A percentile compares a stretch with the other conserved stretches of the same genome.
phyloP scores from a whole-genome alignment of 2,329 filamentous ascomycete genomes.

The Leptographium radiaticola region DNA sequence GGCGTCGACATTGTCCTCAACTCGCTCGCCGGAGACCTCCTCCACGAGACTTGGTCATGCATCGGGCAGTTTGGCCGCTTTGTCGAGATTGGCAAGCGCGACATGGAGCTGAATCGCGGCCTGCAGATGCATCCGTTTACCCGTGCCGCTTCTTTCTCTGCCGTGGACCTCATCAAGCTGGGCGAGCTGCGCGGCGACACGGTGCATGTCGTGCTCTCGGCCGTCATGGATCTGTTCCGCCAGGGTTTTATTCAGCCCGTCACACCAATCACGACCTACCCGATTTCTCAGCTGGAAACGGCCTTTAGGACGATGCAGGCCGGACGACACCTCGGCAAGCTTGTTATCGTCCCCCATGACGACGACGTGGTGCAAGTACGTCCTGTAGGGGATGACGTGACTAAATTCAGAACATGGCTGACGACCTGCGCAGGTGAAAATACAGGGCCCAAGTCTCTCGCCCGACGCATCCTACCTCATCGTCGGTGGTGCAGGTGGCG shows the following conservation, averaged over 20 bases:
- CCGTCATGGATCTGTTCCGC: neutral
- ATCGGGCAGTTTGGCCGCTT: constrained; percentile 22
- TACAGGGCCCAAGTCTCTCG: neutral
- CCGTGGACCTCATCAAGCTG: constrained; percentile 23
- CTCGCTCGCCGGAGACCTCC: constrained; percentile 27
- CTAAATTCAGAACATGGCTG: neutral
- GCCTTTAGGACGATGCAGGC: constrained; percentile 8
- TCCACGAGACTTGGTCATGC: constrained; percentile 29
- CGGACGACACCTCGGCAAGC: neutral
- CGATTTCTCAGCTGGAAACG: constrained; percentile 17
- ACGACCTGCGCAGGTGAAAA: neutral
- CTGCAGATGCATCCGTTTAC: constrained; percentile 20
- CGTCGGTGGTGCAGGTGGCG: constrained; percentile 23
- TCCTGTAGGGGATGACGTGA: neutral
- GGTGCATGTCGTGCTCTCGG: neutral
- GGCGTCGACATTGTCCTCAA: constrained; percentile 28
- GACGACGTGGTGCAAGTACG: neutral
- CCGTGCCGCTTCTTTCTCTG: constrained; percentile 30
- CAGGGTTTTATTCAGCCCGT: neutral
- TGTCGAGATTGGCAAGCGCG: constrained; percentile 6
- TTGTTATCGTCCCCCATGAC: constrained; percentile 3
- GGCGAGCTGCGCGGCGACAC: neutral
- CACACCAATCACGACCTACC: neutral
- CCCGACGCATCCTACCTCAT: constrained; percentile 20
- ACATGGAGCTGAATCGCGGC: neutral